phyloP scores from a whole-genome alignment of 352 stramenopile species.

The Pythium sp. region DNA sequence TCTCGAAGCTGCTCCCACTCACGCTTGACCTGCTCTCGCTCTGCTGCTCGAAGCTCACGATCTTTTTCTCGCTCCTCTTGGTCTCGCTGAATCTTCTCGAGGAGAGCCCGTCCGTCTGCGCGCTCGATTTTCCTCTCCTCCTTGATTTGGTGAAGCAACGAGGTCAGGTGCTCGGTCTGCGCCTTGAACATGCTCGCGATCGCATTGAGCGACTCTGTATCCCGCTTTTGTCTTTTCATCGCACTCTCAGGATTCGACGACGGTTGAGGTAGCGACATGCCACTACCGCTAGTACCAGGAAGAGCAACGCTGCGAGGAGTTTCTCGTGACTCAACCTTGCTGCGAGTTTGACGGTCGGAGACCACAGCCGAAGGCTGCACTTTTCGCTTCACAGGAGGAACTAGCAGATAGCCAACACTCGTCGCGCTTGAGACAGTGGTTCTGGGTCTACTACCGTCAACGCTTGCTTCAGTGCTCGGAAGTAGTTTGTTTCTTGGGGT shows the following conservation, averaged over 20 bases:
- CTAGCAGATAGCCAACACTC: not conserved
- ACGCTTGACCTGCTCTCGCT: not conserved
- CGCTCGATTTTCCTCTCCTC: conserved; percentile 4
- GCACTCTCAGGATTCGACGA: not conserved
- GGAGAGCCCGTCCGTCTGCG: not conserved
- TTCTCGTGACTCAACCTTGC: not conserved
- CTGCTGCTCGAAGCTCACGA: not conserved
- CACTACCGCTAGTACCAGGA: too few species aligned
- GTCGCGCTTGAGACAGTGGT: not conserved
- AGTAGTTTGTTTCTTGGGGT: too few species aligned
- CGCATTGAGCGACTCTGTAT: not conserved
- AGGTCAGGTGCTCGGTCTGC: conserved; percentile 2
- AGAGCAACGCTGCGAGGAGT: not conserved
- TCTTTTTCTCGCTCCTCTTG: conserved; percentile 4
- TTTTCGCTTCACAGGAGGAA: not conserved
- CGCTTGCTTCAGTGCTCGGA: not conserved
- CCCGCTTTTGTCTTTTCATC: not conserved
- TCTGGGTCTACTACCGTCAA: not conserved
- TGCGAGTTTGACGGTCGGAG: not conserved
- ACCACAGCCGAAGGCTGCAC: not conserved
- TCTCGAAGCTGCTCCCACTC: conserved; percentile 4
- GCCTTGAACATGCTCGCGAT: conserved; percentile 3
- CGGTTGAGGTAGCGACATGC: too few species aligned
- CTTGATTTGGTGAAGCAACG: conserved; percentile 2
- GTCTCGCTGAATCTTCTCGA: conserved; percentile 5